Conservation (phyloP, 1,139 yeast genomes). For the Taiozyma sp. region DNA sequence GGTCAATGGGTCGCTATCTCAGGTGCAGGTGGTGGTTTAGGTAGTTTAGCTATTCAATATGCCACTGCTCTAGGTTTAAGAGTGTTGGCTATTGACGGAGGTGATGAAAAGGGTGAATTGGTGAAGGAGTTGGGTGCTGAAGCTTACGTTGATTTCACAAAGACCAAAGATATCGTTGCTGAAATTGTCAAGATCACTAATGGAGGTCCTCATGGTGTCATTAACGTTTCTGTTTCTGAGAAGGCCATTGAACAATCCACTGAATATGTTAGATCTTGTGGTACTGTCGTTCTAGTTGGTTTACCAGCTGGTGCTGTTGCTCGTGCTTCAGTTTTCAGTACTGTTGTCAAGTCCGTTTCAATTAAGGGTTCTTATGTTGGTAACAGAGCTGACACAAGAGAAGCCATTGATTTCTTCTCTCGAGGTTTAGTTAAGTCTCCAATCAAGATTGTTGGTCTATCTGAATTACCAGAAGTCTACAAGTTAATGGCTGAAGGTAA, state of each 20-base stretch:
- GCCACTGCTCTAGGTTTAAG: conserved; percentile 63
- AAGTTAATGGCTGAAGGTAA: conserved; percentile 57
- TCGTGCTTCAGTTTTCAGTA: conserved; percentile 48
- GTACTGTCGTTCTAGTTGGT: conserved; percentile 61
- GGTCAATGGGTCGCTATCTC: conserved; percentile 64
- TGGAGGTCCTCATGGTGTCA: conserved; percentile 63
- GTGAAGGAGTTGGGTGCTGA: conserved; percentile 54
- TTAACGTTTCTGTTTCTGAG: conserved; percentile 59
- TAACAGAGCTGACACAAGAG: conserved; percentile 68
- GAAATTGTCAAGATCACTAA: conserved; percentile 45
- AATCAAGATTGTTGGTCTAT: conserved; percentile 54
- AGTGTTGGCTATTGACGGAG: conserved; percentile 60
- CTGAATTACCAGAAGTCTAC: conserved; percentile 50
- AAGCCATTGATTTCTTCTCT: conserved; percentile 61
- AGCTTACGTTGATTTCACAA: conserved; percentile 49
- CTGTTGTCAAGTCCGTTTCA: conserved; percentile 52
- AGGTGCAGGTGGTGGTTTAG: conserved; percentile 69
- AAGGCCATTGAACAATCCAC: conserved; percentile 52
- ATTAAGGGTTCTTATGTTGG: conserved; percentile 67
- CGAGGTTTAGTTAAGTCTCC: conserved; percentile 63
- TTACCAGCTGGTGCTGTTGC: conserved; percentile 59
- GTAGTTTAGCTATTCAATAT: conserved; percentile 60
- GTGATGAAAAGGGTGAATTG: conserved; percentile 51
- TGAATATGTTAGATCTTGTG: conserved; percentile 52
- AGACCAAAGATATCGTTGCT: conserved; percentile 44